These are phyloP conservation scores for Nicotiana otophora DNA, from an alignment of 257 asterid genomes.

Conservation along the genomic window DNA sequence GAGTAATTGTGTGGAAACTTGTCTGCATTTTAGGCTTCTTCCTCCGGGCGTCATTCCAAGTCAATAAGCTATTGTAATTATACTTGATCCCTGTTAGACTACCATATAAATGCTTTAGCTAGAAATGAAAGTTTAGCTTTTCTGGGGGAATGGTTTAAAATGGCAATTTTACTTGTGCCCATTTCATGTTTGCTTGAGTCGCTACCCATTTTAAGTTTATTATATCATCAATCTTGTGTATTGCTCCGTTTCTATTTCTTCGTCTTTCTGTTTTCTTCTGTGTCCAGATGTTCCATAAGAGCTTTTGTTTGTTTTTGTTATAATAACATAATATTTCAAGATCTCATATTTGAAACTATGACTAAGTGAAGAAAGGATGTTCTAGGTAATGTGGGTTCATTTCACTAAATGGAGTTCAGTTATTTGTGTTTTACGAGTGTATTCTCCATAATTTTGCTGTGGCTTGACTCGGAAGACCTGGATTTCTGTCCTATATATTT, in stretches of 20 bases:
- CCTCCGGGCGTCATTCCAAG: background rate
- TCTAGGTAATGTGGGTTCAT: constrained; percentile 1
- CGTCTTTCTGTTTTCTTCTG: background rate
- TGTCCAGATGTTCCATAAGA: background rate
- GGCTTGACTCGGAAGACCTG: background rate
- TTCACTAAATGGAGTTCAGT: background rate
- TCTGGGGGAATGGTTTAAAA: background rate
- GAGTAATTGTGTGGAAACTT: background rate
- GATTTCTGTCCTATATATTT: background rate
- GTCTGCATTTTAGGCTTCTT: constrained; percentile 1
- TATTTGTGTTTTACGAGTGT: background rate
- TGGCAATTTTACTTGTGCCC: background rate
- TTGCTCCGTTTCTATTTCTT: background rate
- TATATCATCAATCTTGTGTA: background rate
- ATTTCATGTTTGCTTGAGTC: background rate
- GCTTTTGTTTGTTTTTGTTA: background rate
- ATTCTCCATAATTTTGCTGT: background rate
- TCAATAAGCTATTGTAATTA: background rate
- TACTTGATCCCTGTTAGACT: background rate
- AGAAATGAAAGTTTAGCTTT: background rate
- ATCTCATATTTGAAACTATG: background rate
- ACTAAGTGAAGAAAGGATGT: constrained; percentile 3
- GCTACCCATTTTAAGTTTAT: background rate
- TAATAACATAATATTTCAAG: background rate
- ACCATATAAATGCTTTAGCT: constrained; percentile 2